These are phyloP conservation scores for Aureobasidium sp. DNA, from an alignment of 2,329 filamentous ascomycete species.

Conservation along the genomic window DNA sequence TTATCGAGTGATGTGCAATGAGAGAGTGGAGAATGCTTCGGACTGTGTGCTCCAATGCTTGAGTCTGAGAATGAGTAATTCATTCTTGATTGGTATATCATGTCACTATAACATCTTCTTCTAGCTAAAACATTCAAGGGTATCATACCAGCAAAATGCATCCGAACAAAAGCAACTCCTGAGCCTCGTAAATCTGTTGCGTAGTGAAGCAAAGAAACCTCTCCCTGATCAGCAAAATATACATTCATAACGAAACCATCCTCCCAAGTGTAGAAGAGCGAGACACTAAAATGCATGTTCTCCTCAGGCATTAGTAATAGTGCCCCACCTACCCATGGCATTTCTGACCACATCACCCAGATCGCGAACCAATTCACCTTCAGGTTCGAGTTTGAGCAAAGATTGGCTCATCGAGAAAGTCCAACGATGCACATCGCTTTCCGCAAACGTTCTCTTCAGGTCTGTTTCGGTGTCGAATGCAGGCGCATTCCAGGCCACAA, in stretches of 20 bases:
- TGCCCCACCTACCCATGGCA: slow-evolving; percentile 14
- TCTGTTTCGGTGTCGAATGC: slow-evolving; percentile 24
- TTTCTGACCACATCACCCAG: slow-evolving; percentile 20
- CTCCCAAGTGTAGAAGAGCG: not conserved
- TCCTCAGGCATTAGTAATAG: not conserved
- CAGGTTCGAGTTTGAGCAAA: slow-evolving; percentile 26
- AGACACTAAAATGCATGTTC: not conserved
- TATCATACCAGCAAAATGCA: slow-evolving; percentile 5
- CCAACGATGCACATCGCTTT: slow-evolving; percentile 23
- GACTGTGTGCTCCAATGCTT: too few species aligned
- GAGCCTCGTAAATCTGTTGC: not conserved
- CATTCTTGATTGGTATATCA: not conserved
- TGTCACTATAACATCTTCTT: not conserved
- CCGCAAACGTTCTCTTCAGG: slow-evolving; percentile 19
- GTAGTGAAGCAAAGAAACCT: not conserved
- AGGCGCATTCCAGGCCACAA: slow-evolving; percentile 32
- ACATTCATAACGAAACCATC: not conserved
- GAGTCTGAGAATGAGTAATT: not conserved
- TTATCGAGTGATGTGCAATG: not conserved
- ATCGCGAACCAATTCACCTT: slow-evolving; percentile 30
- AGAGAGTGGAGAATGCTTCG: too few species aligned
- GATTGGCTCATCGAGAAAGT: slow-evolving; percentile 23
- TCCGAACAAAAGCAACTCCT: not conserved
- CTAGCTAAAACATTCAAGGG: not conserved
- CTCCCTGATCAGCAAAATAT: not conserved